Percentiles rank a stretch among this genome's conserved stretches.
Evolutionary conservation across 768 basidiomycete species (phyloP).

Genomic region (Lactarius quietus): DNA sequence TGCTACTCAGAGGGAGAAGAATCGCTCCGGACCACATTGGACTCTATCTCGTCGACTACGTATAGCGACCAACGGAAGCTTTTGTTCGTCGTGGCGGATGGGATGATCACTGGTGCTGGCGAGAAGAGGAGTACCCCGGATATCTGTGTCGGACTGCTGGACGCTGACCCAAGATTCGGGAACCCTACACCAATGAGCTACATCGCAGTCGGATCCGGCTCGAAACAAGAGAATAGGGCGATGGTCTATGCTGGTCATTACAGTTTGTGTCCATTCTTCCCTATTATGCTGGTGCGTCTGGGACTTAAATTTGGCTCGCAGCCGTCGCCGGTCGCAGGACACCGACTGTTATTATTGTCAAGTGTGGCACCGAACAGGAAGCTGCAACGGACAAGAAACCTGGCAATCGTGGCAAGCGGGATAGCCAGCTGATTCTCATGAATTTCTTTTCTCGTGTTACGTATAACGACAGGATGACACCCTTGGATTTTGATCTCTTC

Average conservation of each 20-base stretch:
- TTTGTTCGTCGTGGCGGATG: constrained; percentile 92
- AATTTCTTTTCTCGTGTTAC: constrained; percentile 99
- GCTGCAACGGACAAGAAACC: constrained; percentile 84
- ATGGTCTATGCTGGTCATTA: constrained; percentile 99
- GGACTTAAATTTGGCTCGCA: constrained; percentile 30
- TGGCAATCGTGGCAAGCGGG: constrained; percentile 97
- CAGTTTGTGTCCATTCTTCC: constrained; percentile 51
- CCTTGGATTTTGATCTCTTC: constrained; percentile 97
- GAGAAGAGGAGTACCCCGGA: constrained; percentile 97
- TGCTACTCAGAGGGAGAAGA: constrained; percentile 98
- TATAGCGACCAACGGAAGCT: constrained; percentile 94
- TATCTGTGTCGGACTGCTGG: constrained; percentile 87
- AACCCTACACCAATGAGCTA: constrained; percentile 96
- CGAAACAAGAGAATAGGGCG: constrained; percentile 88
- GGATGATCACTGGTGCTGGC: constrained; percentile 97
- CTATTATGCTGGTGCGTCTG: background rate
- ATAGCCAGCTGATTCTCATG: constrained; percentile 98
- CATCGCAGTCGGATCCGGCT: constrained; percentile 82
- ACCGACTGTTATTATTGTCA: constrained; percentile 91
- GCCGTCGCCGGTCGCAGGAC: constrained; percentile 86
- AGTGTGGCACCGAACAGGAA: constrained; percentile 91
- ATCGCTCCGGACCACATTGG: constrained; percentile 84
- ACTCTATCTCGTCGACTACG: constrained; percentile 85
- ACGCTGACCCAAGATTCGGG: constrained; percentile 93
- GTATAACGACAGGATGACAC: constrained; percentile 98